Evolutionary conservation across 2,329 filamentous ascomycete species (phyloP).

Genomic region (Pseudopithomyces maydicus): DNA sequence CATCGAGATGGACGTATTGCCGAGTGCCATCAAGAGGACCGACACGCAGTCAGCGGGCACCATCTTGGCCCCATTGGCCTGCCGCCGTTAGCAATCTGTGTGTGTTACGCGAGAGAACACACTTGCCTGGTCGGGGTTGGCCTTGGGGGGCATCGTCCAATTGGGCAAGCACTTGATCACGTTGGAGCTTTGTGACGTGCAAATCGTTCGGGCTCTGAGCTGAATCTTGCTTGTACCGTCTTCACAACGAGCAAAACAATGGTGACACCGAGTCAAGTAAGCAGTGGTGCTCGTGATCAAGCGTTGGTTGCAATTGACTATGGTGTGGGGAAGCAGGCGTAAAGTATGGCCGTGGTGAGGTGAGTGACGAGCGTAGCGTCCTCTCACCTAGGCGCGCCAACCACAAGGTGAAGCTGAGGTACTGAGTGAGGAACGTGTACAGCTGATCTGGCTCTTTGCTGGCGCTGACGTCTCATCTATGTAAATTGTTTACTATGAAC

Average conservation of each 20-base stretch:
- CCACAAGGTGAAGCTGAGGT: background rate
- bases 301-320: no score
- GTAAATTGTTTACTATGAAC: no score
- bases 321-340: background rate
- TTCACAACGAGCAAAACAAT: no score
- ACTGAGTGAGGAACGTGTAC: background rate
- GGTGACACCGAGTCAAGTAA: background rate
- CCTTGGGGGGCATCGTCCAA: background rate
- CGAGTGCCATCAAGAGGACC: constrained; percentile 29
- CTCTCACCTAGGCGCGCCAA: background rate
- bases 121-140: background rate
- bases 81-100: background rate
- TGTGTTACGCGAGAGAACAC: background rate
- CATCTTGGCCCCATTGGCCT: background rate
- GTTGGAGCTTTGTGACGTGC: no score
- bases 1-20: constrained; percentile 20
- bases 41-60: constrained; percentile 28
- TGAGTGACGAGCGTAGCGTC: background rate
- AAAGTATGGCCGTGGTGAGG: background rate
- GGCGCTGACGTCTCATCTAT: no score
- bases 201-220: no score
- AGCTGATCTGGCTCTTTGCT: background rate
- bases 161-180: no score
- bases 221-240: no score
- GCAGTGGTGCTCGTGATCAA: background rate